A percentile compares a stretch with the other conserved stretches of the same genome.
Conservation (phyloP, 768 basidiomycete species). For the Paxillus rubicundulus region DNA sequence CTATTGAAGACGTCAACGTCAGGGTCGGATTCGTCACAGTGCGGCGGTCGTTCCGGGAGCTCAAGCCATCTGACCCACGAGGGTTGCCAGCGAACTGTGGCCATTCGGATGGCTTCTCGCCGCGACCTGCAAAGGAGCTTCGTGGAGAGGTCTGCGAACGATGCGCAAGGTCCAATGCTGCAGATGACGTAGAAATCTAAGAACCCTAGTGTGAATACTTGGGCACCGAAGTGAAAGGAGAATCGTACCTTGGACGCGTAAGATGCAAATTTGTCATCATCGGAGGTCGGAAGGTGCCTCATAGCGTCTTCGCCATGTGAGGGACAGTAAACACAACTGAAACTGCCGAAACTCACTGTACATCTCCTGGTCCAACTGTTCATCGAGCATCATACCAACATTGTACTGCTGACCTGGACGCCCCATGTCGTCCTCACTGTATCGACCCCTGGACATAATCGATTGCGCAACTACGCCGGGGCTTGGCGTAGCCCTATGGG, state of each 20-base stretch:
- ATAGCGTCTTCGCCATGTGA: constrained; percentile 65
- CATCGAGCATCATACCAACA: constrained; percentile 88
- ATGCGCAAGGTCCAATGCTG: constrained; percentile 90
- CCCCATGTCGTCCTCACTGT: constrained; percentile 56
- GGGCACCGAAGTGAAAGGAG: neutral
- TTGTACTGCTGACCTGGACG: constrained; percentile 67
- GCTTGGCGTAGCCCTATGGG: constrained; percentile 53
- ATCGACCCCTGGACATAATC: constrained; percentile 51
- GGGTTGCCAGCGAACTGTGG: constrained; percentile 75
- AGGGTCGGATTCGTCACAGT: constrained; percentile 73
- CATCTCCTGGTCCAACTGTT: constrained; percentile 93
- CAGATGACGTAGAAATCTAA: constrained; percentile 83
- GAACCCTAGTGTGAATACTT: constrained; percentile 1
- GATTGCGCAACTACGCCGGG: constrained; percentile 52
- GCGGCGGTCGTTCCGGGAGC: constrained; percentile 60
- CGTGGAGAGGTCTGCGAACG: constrained; percentile 79
- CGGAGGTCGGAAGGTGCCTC: constrained; percentile 81
- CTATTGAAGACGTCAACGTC: constrained; percentile 57
- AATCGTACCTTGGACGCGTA: constrained; percentile 62
- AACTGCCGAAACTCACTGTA: constrained; percentile 59
- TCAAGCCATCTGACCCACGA: constrained; percentile 58
- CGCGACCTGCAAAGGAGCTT: constrained; percentile 53
- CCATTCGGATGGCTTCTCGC: constrained; percentile 88
- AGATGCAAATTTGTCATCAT: constrained; percentile 80
- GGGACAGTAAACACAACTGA: constrained; percentile 10